Evolutionary conservation across 345 rosid species (phyloP).

Genomic region (Linum trigynum): DNA sequence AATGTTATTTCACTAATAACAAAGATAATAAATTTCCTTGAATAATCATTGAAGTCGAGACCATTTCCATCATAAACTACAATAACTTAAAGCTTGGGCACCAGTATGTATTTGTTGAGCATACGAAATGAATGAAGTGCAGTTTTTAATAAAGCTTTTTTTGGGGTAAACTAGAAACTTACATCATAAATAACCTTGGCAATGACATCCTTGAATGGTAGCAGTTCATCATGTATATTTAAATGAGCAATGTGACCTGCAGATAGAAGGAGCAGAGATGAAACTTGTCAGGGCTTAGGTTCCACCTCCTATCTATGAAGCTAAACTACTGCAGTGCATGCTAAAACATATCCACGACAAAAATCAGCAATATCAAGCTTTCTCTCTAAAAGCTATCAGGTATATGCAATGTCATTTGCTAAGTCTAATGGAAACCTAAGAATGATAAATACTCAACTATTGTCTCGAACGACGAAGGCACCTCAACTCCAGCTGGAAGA

Average conservation of each 20-base stretch:
- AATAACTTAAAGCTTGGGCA: background rate
- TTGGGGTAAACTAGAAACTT: conserved; percentile 16
- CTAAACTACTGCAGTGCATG: background rate
- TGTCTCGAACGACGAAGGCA: conserved; percentile 93
- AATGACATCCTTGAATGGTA: conserved; percentile 73
- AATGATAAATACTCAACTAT: conserved; percentile 56
- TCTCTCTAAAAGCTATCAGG: background rate
- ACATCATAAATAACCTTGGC: conserved; percentile 91
- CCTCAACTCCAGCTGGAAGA: conserved; percentile 78
- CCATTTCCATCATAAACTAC: background rate
- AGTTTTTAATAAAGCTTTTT: background rate
- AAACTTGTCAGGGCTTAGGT: conserved; percentile 8
- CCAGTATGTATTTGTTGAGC: background rate
- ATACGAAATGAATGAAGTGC: background rate
- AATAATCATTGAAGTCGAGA: background rate
- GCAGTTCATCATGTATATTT: conserved; percentile 76
- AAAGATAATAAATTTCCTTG: background rate
- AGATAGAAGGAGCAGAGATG: conserved; percentile 14
- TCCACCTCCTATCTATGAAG: background rate
- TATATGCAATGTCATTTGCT: background rate
- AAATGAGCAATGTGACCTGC: conserved; percentile 96
- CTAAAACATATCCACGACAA: background rate
- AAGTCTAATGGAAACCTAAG: background rate
- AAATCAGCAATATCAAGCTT: background rate
- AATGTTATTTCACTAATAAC: background rate